Percentiles rank a stretch among this genome's conserved stretches.
Evolutionary conservation across 108 stramenopile species (phyloP).

Genomic region (Pseudonitzschia delicatissima): DNA sequence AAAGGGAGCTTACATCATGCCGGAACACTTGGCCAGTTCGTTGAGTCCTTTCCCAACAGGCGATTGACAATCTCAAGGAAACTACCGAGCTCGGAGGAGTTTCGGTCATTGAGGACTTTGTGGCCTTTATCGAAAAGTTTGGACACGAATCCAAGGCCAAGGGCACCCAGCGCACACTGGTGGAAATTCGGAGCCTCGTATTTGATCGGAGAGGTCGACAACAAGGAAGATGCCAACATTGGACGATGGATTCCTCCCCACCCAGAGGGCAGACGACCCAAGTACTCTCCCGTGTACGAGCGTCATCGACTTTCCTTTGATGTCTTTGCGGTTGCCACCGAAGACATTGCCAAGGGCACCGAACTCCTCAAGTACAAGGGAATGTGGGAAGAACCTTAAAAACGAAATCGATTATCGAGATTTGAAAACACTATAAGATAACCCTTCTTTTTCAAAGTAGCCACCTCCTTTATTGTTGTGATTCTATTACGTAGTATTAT

Average conservation of each 20-base stretch:
- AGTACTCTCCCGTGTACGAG: constrained; percentile 83
- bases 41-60: constrained; percentile 52
- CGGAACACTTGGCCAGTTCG: constrained; percentile 67
- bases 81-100: constrained; percentile 45
- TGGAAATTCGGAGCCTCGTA: constrained; percentile 79
- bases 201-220: constrained; percentile 54
- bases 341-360: constrained; percentile 63
- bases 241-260: constrained; percentile 78
- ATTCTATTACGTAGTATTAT: too few species aligned
- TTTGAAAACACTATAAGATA: background rate
- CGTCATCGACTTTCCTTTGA: constrained; percentile 78
- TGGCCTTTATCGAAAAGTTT: constrained; percentile 40
- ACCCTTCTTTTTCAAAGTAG: background rate
- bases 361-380: constrained; percentile 39
- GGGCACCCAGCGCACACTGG: constrained; percentile 59
- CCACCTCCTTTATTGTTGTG: too few species aligned
- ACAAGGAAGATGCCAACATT: constrained; percentile 58
- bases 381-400: constrained; percentile 33
- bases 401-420: background rate
- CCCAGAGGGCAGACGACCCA: constrained; percentile 60
- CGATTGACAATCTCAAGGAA: constrained; percentile 42
- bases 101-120: constrained; percentile 69
- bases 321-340: constrained; percentile 77
- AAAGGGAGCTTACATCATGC: constrained; percentile 80
- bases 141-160: constrained; percentile 48